Evolutionary conservation across 805 yeast genomes (phyloP), one percentile per base, ranked within the genome.

Genomic region (Myxozyma sirexii): DNA sequence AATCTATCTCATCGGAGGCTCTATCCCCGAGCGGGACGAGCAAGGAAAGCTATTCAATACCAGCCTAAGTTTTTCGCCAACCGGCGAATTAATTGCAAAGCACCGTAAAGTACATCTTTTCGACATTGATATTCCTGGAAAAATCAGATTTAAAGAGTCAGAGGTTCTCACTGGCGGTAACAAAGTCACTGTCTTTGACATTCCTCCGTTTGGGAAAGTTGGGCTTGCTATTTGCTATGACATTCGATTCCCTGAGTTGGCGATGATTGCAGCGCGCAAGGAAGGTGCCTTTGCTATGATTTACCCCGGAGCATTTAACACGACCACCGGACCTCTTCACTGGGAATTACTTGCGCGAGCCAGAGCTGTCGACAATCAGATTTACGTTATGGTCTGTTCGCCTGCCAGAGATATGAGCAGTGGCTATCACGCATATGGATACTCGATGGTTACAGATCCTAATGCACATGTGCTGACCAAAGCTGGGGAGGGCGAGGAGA

Each of bases 321-420:
- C 88, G 70, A 84, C 85, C 64, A 93, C 98, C 0, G 99, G 99
- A 0, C 84, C 84, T 53, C 90, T 93, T 1, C 99, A 93, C 70
- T 93, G 97, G 96, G 84, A 84, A 54, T 72, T 82, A 1, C 76
- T 93, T 53, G 97, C 90, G 1, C 78, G 84, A 27, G 87, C 96
- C 0, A 77, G 97, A 49, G 98, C 98, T 3, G 81, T 93, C 12
- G 97, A 92, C 70, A 82, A 93, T 1, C 98, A 94, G 73, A 79
- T 87, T 60, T 94, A 81, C 71, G 96, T 92, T 4, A 77, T 93
- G 3, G 82, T 91, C 87, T 92, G 97, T 1, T 89, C 97, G 6
- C 97, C 97, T 2, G 92, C 97, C 2, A 82, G 97, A 69, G 90
- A 90, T 71, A 96, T 94, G 0, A 97, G 90, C 70, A 83, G 84